phyloP scores from a whole-genome alignment of 2,329 filamentous ascomycete genomes.

The Periconia sp. region DNA sequence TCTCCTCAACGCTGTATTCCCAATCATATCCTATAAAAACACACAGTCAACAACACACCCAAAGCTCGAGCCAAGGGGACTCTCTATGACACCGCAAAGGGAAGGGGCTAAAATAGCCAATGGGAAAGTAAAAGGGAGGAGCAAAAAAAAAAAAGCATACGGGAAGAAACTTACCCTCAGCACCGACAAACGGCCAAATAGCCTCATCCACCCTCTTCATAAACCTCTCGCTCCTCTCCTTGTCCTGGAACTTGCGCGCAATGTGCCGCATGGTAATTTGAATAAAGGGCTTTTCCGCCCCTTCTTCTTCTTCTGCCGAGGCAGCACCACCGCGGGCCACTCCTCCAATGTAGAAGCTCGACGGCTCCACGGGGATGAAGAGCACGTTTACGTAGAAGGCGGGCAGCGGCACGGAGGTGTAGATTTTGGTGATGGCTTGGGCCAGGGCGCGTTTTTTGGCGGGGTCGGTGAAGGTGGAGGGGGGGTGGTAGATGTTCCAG shows the following conservation, averaged over 20 bases:
- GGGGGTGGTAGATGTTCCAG: slow-evolving; percentile 52
- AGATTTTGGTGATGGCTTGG: slow-evolving; percentile 47
- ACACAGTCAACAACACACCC: too few species aligned
- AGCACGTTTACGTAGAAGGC: slow-evolving; percentile 54
- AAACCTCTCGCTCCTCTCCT: too few species aligned
- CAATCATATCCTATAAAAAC: slow-evolving; percentile 52
- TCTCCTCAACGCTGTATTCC: slow-evolving; percentile 54
- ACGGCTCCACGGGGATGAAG: slow-evolving; percentile 40
- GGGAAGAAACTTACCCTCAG: slow-evolving; percentile 6
- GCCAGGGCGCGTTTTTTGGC: slow-evolving; percentile 39
- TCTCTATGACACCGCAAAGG: too few species aligned
- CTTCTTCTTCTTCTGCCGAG: slow-evolving; percentile 9
- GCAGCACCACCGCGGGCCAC: slow-evolving; percentile 19
- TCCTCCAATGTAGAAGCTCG: slow-evolving; percentile 41
- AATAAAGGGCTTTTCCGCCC: slow-evolving; percentile 41
- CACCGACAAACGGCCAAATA: too few species aligned
- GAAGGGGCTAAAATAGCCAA: too few species aligned
- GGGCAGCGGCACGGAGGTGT: slow-evolving; percentile 43
- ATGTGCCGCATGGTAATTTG: slow-evolving; percentile 45
- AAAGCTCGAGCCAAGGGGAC: slow-evolving; percentile 5
- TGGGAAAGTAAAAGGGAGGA: too few species aligned
- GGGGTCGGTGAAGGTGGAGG: slow-evolving; percentile 37
- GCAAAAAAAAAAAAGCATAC: not conserved
- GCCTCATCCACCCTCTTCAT: too few species aligned
- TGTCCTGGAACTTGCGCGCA: slow-evolving; percentile 33